Evolutionary conservation across 1,284 basidiomycete species (phyloP).

Genomic region (Termitomyces sp.): DNA sequence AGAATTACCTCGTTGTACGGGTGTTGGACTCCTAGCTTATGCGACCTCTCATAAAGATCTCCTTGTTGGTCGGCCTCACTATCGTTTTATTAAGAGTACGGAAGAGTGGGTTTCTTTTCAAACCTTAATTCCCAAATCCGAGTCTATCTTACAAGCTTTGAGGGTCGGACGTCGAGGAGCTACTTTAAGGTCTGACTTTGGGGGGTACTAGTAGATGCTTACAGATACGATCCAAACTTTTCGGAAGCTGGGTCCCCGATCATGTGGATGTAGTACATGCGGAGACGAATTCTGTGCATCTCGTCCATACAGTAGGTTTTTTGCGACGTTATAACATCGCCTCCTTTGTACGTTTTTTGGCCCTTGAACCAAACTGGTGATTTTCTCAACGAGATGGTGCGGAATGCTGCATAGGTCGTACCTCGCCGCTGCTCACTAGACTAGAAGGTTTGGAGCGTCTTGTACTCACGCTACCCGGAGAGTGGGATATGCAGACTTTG

Average conservation of each 20-base stretch:
- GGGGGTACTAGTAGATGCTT: background rate
- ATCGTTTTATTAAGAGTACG: slow-evolving; percentile 10
- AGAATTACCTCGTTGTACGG: slow-evolving; percentile 1
- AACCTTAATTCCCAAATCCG: background rate
- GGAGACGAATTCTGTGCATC: background rate
- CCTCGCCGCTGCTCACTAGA: background rate
- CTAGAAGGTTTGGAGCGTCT: background rate
- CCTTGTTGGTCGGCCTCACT: slow-evolving; percentile 5
- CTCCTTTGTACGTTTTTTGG: background rate
- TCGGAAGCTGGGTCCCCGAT: background rate
- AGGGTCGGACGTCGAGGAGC: background rate
- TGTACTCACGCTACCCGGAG: slow-evolving; percentile 5
- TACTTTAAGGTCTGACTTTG: slow-evolving; percentile 2
- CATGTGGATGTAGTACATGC: background rate
- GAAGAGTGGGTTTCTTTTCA: background rate
- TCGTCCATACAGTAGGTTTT: background rate
- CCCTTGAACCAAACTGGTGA: background rate
- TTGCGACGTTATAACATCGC: background rate
- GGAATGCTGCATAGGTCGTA: background rate
- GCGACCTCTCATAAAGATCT: slow-evolving; percentile 7
- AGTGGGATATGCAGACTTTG: background rate
- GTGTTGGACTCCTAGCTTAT: background rate
- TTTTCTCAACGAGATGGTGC: background rate
- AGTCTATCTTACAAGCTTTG: slow-evolving; percentile 4
- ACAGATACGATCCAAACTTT: background rate